Conservation (phyloP, 495 filamentous ascomycete genomes). For the Penicillium parvum region DNA sequence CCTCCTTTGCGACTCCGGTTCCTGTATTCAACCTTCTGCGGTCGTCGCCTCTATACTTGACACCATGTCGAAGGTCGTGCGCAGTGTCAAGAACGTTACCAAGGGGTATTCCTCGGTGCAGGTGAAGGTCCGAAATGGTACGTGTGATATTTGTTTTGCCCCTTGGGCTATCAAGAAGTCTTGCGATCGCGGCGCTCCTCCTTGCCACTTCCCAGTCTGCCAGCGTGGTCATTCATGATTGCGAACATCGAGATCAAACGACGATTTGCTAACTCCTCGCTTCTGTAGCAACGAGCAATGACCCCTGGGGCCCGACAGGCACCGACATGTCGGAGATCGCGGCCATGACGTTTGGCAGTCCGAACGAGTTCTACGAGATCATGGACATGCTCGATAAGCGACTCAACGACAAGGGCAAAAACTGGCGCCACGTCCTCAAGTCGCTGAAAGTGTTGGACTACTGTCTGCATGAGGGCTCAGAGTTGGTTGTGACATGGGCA, state of each 20-base stretch:
- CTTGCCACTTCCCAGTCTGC: slow-evolving; percentile 7
- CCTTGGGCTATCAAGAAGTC: background rate
- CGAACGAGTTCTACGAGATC: slow-evolving; percentile 98
- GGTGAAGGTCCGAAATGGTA: slow-evolving; percentile 99
- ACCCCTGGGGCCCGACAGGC: slow-evolving; percentile 97
- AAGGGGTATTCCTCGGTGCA: slow-evolving; percentile 97
- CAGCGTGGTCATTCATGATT: background rate
- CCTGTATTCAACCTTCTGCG: slow-evolving; percentile 2
- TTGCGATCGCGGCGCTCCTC: slow-evolving; percentile 4
- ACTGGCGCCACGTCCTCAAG: slow-evolving; percentile 98
- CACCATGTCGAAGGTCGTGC: slow-evolving; percentile 93
- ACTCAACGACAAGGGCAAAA: slow-evolving; percentile 98
- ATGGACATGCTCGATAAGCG: slow-evolving; percentile 99
- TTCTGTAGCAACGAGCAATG: slow-evolving; percentile 89
- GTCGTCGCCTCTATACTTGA: slow-evolving; percentile 16
- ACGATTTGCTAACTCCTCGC: slow-evolving; percentile 5
- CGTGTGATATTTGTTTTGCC: slow-evolving; percentile 24
- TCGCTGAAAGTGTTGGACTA: slow-evolving; percentile 97
- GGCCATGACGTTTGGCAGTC: slow-evolving; percentile 93
- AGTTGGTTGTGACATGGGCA: slow-evolving; percentile 96
- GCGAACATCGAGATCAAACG: too few relatives aligned
- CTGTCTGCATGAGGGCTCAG: slow-evolving; percentile 94
- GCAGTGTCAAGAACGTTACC: slow-evolving; percentile 99
- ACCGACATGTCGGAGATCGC: slow-evolving; percentile 99
- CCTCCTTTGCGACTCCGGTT: slow-evolving; percentile 5